Conservation (phyloP, 768 basidiomycete species). For the Suillus bovinus region DNA sequence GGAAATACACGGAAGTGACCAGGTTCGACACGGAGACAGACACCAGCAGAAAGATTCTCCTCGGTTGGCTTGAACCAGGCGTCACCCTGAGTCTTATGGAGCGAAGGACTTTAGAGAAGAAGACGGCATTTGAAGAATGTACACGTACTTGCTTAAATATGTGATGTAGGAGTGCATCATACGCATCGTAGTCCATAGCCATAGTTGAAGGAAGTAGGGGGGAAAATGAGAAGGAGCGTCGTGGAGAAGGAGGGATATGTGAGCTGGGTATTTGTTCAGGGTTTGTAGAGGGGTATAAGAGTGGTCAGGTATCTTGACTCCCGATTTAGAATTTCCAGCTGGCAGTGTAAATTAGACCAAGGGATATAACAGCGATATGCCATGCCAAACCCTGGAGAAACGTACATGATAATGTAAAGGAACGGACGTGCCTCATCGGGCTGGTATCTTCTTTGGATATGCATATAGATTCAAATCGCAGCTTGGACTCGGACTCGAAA, state of each 20-base stretch:
- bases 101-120: slow-evolving; percentile 2
- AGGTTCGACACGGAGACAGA: slow-evolving; percentile 69
- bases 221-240: slow-evolving; percentile 1
- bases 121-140: neutral
- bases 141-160: slow-evolving; percentile 68
- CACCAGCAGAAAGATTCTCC: slow-evolving; percentile 78
- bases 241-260: slow-evolving; percentile 1
- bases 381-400: neutral
- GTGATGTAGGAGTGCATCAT: slow-evolving; percentile 77
- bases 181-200: slow-evolving; percentile 64
- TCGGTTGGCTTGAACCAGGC: slow-evolving; percentile 87
- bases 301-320: neutral
- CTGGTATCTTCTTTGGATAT: neutral
- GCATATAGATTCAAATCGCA: neutral
- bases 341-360: neutral
- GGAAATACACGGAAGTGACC: slow-evolving; percentile 81
- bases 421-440: neutral
- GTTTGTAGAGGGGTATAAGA: slow-evolving; percentile 20
- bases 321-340: neutral
- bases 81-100: slow-evolving; percentile 70
- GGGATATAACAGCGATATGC: neutral
- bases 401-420: neutral
- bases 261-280: neutral
- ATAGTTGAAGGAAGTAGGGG: slow-evolving; percentile 14
- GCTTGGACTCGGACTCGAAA: neutral